phyloP scores from a whole-genome alignment of 83 land plant genomes.

The Thuja plicata region DNA sequence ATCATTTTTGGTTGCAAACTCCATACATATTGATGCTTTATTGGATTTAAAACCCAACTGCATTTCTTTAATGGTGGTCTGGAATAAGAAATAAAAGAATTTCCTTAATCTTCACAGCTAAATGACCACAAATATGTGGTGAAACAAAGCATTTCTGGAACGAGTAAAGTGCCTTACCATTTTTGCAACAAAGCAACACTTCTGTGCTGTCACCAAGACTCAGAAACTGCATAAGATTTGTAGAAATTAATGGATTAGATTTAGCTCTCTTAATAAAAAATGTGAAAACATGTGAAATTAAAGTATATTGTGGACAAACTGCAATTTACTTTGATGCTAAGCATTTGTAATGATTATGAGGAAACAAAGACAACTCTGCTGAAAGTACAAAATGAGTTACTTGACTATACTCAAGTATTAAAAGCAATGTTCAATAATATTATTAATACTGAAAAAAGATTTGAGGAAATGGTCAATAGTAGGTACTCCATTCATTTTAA shows the following conservation, averaged over 20 bases:
- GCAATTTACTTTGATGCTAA: neutral
- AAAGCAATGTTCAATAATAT: neutral
- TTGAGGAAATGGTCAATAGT: neutral
- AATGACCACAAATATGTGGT: neutral
- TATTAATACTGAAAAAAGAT: neutral
- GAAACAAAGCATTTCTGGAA: neutral
- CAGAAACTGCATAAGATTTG: neutral
- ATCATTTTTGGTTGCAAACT: neutral
- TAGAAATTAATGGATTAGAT: neutral
- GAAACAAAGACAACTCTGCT: neutral
- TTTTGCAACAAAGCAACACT: neutral
- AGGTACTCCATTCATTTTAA: neutral
- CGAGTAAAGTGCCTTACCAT: neutral
- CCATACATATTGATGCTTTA: neutral
- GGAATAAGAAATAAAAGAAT: neutral
- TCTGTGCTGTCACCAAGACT: neutral
- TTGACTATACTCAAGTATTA: neutral
- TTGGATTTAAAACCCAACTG: neutral
- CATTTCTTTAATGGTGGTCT: neutral
- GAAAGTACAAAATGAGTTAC: neutral
- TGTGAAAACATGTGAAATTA: neutral
- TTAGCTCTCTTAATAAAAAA: neutral
- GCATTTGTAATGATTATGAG: neutral
- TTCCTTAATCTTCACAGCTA: neutral
- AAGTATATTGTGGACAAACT: neutral